Evolutionary conservation across 2,329 filamentous ascomycete species (phyloP), one percentile per base, ranked within the genome.

Genomic region (Aureobasidium sp.): DNA sequence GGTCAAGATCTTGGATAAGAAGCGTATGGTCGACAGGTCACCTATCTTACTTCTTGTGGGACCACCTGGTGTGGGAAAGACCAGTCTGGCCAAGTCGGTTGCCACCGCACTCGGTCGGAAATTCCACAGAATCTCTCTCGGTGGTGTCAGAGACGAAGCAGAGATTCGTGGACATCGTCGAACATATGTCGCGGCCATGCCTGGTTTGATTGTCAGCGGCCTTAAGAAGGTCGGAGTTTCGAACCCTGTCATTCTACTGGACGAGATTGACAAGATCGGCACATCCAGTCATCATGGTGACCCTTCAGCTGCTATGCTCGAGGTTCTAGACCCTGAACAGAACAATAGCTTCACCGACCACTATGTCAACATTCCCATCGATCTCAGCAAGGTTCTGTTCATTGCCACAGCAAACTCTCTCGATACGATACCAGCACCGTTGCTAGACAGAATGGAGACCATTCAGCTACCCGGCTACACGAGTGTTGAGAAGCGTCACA

Each of bases 391-490:
- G 82, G 96, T 99, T 3, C 87, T 99, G 27, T 99, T 99, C 76
- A 96, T 99, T 48, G 99, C 96, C 85, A 99, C 96, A 18, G 96
- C 96, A 67, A 99, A 99, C 79, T 97, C 98, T 91, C 97, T 95
- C 0, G 96, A 99, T 74, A 99, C 96, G 0, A 99, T 99, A 68
- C 96, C 96, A 20, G 89, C 95, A 48, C 97, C 96, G 4, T 86
- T 99, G 0, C 87, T 98, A 20, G 96, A 99, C 77, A 91, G 96
- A 72, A 99, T 99, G 96, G 96, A 99, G 79, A 90, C 98, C 73
- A 99, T 99, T 71, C 90, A 97, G 69, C 87, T 99, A 2, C 98
- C 95, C 42, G 96, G 96, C 15, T 99, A 99, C 75, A 95, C 99
- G 59, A 91, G 95, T 0, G 95, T 99, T 70, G 96, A 99, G 85